Evolutionary conservation across 148 eudicot species (phyloP).

Genomic region (Selenicereus undatus): DNA sequence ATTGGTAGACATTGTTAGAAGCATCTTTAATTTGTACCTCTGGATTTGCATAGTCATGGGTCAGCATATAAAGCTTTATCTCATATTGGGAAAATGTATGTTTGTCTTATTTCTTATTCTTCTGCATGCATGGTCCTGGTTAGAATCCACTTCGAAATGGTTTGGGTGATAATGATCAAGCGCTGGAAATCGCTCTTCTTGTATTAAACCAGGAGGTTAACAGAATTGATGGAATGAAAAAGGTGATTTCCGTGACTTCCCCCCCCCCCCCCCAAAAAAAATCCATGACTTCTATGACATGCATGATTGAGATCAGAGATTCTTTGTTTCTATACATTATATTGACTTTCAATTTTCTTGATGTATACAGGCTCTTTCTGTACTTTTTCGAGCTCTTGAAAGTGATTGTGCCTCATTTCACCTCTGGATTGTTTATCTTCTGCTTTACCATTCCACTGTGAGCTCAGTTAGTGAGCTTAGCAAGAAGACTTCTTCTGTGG

Average conservation of each 20-base stretch:
- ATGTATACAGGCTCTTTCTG: constrained; percentile 54
- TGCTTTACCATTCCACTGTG: constrained; percentile 48
- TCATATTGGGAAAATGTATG: not conserved
- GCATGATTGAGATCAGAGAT: not conserved
- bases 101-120: constrained; percentile 15
- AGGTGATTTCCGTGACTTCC: constrained; percentile 35
- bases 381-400: constrained; percentile 64
- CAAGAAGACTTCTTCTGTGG: constrained; percentile 34
- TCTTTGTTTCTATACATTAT: not conserved
- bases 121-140: constrained; percentile 21
- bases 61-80: not conserved
- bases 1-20: not conserved
- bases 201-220: constrained; percentile 47
- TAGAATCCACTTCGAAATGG: constrained; percentile 37
- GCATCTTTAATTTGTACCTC: not conserved
- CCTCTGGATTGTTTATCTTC: constrained; percentile 69
- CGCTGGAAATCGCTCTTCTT: constrained; percentile 56
- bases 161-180: constrained; percentile 38
- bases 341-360: constrained; percentile 1
- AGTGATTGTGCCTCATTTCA: constrained; percentile 39
- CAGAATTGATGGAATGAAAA: constrained; percentile 42
- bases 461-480: constrained; percentile 38
- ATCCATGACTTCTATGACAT: not conserved
- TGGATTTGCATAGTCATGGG: not conserved
- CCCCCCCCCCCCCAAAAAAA: too few species aligned